Evolutionary conservation across 106 monocot species (phyloP).

Genomic region (Dendrobium officinale): DNA sequence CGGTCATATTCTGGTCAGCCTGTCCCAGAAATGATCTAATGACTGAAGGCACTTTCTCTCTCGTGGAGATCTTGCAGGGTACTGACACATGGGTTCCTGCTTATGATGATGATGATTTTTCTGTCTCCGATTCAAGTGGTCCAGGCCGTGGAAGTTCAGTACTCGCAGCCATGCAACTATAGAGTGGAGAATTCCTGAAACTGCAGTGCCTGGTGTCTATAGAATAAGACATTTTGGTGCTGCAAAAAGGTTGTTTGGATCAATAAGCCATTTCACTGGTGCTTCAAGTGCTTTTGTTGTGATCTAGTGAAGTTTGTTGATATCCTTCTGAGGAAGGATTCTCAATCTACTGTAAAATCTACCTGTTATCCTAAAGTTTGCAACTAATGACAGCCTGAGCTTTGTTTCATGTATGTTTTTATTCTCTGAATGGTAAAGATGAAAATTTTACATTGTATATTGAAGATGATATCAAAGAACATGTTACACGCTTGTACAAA

Average conservation of each 20-base stretch:
- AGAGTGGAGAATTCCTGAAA: constrained; percentile 80
- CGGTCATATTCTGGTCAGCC: constrained; percentile 74
- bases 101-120: constrained; percentile 87
- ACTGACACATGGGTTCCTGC: constrained; percentile 45
- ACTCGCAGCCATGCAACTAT: constrained; percentile 56
- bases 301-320: constrained; percentile 14
- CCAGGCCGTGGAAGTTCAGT: constrained; percentile 60
- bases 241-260: constrained; percentile 66
- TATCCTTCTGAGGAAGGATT: too few relatives aligned
- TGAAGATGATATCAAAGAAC: too few relatives aligned
- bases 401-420: too few relatives aligned
- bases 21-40: constrained; percentile 86
- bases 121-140: constrained; percentile 77
- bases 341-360: too few relatives aligned
- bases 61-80: constrained; percentile 52
- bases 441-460: too few relatives aligned
- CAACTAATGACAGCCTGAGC: too few relatives aligned
- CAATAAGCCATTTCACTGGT: constrained; percentile 70
- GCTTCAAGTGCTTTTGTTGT: constrained; percentile 75
- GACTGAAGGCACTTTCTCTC: constrained; percentile 65
- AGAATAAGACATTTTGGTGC: constrained; percentile 84
- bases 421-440: too few relatives aligned
- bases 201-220: constrained; percentile 49
- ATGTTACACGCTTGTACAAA: too few relatives aligned
- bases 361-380: too few relatives aligned